These are phyloP conservation scores for Cordyceps farinosa DNA, from an alignment of 2,329 filamentous ascomycete species.

Conservation along the genomic window DNA sequence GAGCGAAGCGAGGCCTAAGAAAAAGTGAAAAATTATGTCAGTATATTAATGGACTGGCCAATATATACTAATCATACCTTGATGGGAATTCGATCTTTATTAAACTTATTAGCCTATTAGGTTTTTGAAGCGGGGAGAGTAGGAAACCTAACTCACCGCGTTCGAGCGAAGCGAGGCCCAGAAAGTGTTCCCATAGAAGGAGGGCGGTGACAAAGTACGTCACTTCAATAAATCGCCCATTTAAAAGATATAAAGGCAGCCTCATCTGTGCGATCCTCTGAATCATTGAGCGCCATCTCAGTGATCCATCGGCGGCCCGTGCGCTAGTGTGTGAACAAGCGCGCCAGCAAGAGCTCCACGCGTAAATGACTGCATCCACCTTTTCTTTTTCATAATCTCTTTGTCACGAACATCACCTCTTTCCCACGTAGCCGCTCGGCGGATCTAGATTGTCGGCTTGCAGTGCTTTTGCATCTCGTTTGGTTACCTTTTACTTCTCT, in stretches of 20 bases:
- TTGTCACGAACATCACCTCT: neutral
- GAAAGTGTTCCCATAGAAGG: neutral
- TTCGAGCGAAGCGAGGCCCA: neutral
- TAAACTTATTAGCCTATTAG: too few relatives aligned
- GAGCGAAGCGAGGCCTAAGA: too few relatives aligned
- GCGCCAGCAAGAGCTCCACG: conserved; percentile 9
- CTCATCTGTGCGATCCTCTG: neutral
- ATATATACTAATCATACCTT: too few relatives aligned
- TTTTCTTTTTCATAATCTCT: conserved; percentile 7
- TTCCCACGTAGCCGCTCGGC: neutral
- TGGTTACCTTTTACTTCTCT: neutral
- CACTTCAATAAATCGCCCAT: too few relatives aligned
- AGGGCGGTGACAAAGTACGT: too few relatives aligned
- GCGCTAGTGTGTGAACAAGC: conserved; percentile 6
- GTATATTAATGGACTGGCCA: too few relatives aligned
- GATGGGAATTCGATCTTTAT: too few relatives aligned
- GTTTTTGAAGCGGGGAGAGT: too few relatives aligned
- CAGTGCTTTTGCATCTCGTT: neutral
- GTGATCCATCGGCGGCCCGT: neutral
- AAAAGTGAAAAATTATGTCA: too few relatives aligned
- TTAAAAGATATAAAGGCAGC: neutral
- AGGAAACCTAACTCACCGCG: too few relatives aligned
- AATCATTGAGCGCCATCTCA: neutral
- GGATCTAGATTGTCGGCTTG: neutral
- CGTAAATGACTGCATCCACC: conserved; percentile 15